Percentiles rank a stretch among this genome's conserved stretches.
phyloP scores from a whole-genome alignment of 116 monocot species.

The Zostera marina region DNA sequence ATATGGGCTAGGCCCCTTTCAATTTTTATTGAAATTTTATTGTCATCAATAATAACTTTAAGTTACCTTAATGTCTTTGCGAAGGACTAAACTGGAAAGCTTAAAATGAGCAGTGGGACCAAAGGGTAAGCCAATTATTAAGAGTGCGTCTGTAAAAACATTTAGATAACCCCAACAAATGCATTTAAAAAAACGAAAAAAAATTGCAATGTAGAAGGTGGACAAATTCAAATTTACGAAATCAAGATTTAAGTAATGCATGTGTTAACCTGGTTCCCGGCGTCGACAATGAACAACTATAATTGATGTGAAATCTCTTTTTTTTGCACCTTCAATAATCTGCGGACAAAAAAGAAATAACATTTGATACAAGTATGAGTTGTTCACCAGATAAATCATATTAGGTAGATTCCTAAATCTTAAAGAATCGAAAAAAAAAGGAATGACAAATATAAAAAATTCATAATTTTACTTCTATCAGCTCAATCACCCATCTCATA shows the following conservation, averaged over 20 bases:
- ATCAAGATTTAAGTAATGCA: background rate
- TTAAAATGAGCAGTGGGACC: conserved; percentile 95
- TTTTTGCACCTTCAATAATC: conserved; percentile 78
- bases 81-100: conserved; percentile 72
- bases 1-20: too few species aligned
- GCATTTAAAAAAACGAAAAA: background rate
- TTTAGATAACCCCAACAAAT: too few species aligned
- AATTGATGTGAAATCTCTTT: conserved; percentile 73
- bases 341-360: conserved; percentile 12
- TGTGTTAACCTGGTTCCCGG: conserved; percentile 55
- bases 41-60: background rate
- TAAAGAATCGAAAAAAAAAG: too few species aligned
- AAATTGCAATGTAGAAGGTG: background rate
- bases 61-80: conserved; percentile 77
- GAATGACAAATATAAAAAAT: too few species aligned
- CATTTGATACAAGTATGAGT: too few species aligned
- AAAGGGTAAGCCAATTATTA: conserved; percentile 65
- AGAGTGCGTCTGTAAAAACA: conserved; percentile 54
- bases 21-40: too few species aligned
- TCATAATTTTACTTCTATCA: too few species aligned
- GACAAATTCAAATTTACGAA: background rate
- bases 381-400: background rate
- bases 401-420: too few species aligned
- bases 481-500: too few species aligned
- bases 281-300: conserved; percentile 76